Conservation (phyloP, 75 land plant genomes). For the Pinus albicaulis region DNA sequence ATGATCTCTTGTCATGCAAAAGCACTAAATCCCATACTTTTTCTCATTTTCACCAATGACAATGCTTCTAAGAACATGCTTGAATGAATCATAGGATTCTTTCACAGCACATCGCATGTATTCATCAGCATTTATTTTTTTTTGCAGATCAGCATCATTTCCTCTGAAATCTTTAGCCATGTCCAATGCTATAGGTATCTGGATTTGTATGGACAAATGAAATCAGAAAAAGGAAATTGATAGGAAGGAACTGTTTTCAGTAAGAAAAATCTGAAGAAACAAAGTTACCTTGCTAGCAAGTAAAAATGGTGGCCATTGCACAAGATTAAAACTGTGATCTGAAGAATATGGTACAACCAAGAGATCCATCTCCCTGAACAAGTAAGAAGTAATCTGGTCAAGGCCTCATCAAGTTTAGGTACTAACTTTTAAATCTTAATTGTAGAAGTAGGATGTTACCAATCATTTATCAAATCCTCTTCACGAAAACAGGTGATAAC, state of each 20-base stretch:
- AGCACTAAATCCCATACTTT: background rate
- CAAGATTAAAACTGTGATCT: slow-evolving; percentile 20
- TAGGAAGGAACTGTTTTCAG: background rate
- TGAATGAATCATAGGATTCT: slow-evolving; percentile 31
- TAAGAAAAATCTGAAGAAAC: background rate
- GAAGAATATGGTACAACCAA: slow-evolving; percentile 58
- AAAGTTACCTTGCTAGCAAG: slow-evolving; percentile 69
- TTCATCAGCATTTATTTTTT: slow-evolving; percentile 57
- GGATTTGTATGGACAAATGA: background rate
- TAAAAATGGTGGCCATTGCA: slow-evolving; percentile 85
- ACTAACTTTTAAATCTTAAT: background rate
- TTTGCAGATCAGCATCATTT: slow-evolving; percentile 43
- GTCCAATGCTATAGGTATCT: slow-evolving; percentile 76
- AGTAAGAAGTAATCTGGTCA: background rate
- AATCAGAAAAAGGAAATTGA: background rate
- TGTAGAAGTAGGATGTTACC: slow-evolving; percentile 26
- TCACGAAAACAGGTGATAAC: slow-evolving; percentile 70
- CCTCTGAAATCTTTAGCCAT: slow-evolving; percentile 75
- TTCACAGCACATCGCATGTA: slow-evolving; percentile 66
- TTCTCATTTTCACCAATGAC: slow-evolving; percentile 32
- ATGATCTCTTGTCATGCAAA: background rate
- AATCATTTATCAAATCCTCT: slow-evolving; percentile 88
- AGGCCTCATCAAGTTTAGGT: background rate
- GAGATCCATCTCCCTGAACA: slow-evolving; percentile 73
- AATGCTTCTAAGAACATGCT: slow-evolving; percentile 16